Conservation (phyloP, 805 yeast genomes). For the Metschnikowia koreensis region DNA sequence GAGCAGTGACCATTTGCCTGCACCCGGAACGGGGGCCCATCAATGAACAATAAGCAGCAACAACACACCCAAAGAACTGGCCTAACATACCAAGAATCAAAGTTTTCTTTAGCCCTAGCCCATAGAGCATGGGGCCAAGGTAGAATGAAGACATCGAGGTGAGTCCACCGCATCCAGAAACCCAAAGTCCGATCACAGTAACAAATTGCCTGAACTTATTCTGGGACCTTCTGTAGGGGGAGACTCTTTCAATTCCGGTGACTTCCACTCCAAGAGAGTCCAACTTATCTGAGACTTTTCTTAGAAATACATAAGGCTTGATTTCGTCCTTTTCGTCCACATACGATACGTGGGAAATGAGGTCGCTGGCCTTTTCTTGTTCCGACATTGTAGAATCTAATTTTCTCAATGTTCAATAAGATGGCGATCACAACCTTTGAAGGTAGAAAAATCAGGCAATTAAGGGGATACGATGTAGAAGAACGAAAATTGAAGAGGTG, state of each 20-base stretch:
- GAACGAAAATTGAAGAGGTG: not conserved
- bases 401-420: no score
- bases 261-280: constrained; percentile 65
- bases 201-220: constrained; percentile 28
- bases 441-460: not conserved
- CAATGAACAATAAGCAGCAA: constrained; percentile 79
- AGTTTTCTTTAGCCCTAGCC: constrained; percentile 64
- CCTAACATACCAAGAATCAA: constrained; percentile 63
- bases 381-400: not conserved
- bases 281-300: constrained; percentile 25
- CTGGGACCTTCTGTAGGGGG: constrained; percentile 62
- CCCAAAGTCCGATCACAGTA: constrained; percentile 73
- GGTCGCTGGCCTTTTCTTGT: constrained; percentile 2
- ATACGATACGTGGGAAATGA: constrained; percentile 2
- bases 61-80: constrained; percentile 62
- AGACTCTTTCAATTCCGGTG: constrained; percentile 75
- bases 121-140: constrained; percentile 70
- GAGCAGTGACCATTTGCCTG: constrained; percentile 81
- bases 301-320: constrained; percentile 14
- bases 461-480: not conserved
- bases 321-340: constrained; percentile 14
- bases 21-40: constrained; percentile 93
- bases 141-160: constrained; percentile 85
- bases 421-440: no score
- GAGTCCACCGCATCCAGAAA: constrained; percentile 83